Conservation (phyloP, 495 filamentous ascomycete species). For the Endocarpon pusillum region DNA sequence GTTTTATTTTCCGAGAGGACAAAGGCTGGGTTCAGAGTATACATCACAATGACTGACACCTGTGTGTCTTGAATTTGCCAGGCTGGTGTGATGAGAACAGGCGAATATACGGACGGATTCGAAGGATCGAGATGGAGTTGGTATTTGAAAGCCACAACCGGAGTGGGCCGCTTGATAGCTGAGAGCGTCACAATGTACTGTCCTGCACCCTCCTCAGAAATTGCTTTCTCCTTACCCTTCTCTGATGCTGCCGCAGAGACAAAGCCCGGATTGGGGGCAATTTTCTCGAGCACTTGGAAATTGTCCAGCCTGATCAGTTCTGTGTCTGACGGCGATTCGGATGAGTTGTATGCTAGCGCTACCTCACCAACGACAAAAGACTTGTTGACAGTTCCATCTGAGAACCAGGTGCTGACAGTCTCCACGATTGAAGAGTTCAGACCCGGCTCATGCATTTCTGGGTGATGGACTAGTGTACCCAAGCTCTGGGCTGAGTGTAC, state of each 20-base stretch:
- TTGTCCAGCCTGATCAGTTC: constrained; percentile 77
- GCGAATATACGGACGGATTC: constrained; percentile 48
- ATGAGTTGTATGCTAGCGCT: constrained; percentile 65
- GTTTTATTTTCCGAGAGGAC: constrained; percentile 12
- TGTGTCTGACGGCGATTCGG: constrained; percentile 28
- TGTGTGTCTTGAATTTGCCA: constrained; percentile 78
- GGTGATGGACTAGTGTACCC: constrained; percentile 46
- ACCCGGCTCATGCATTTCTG: constrained; percentile 65
- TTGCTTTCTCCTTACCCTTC: constrained; percentile 13
- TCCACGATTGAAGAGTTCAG: constrained; percentile 86
- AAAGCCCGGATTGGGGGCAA: constrained; percentile 86
- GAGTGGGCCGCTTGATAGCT: constrained; percentile 46
- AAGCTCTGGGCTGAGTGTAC: constrained; percentile 68
- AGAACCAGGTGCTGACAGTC: constrained; percentile 71
- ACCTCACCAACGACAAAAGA: constrained; percentile 77
- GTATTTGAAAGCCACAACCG: constrained; percentile 81
- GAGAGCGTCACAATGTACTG: constrained; percentile 63
- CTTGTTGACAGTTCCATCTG: constrained; percentile 50
- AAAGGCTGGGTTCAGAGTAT: constrained; percentile 67
- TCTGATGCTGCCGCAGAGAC: constrained; percentile 42
- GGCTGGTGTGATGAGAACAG: constrained; percentile 57
- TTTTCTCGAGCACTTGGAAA: constrained; percentile 77
- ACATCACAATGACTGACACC: constrained; percentile 66
- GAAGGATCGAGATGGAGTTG: constrained; percentile 62
- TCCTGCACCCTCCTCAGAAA: constrained; percentile 44